phyloP scores from a whole-genome alignment of 148 eudicot species.

The Cornus suecica region DNA sequence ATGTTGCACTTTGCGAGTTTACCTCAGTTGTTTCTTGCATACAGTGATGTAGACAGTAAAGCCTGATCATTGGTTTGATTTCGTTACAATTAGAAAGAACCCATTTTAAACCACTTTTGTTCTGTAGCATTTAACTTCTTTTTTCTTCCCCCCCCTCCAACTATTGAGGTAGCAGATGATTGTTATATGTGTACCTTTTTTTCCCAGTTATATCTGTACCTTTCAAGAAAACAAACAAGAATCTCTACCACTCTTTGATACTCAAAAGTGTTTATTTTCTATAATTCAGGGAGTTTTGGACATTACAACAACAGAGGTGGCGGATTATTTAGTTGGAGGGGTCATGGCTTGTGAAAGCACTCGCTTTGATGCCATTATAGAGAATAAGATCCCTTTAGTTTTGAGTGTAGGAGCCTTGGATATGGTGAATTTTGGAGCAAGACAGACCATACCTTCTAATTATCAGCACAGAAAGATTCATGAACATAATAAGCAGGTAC shows the following conservation, averaged over 20 bases:
- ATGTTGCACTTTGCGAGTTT: no score
- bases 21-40: not conserved
- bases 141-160: no score
- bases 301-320: constrained; percentile 95
- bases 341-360: constrained; percentile 91
- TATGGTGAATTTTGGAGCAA: constrained; percentile 92
- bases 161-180: not conserved
- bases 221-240: not conserved
- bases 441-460: constrained; percentile 61
- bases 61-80: no score
- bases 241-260: not conserved
- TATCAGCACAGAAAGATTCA: constrained; percentile 67
- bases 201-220: not conserved
- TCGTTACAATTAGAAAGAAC: not conserved
- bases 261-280: constrained; percentile 4
- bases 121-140: not conserved
- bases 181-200: not conserved
- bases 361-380: constrained; percentile 80
- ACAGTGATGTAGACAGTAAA: no score
- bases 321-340: constrained; percentile 93
- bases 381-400: constrained; percentile 78
- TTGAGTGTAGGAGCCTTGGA: constrained; percentile 95
- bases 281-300: constrained; percentile 83
- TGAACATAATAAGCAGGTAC: constrained; percentile 89
- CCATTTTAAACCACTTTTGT: not conserved